Evolutionary conservation across 2,329 filamentous ascomycete species (phyloP), one percentile per base, ranked within the genome.

Genomic region (Tolypocladium tundrense): DNA sequence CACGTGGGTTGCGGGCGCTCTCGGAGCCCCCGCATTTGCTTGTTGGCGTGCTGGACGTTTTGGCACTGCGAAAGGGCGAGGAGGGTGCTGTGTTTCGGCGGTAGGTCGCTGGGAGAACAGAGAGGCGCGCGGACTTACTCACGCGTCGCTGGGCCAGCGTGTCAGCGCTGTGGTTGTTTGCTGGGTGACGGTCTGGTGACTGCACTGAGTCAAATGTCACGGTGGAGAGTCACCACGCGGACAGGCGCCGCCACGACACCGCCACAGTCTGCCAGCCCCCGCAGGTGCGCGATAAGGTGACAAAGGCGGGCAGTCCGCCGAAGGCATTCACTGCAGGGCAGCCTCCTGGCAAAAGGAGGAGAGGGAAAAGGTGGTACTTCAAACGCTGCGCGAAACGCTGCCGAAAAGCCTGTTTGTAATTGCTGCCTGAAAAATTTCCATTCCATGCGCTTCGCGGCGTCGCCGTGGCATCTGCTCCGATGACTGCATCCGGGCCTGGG

Each of bases 1-100:
- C 14, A 16, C 31, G 50, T 31, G 50, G 16, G 27, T 53, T 21
- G 4, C 27, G 61, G 60, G 50, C 56, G 42, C 59, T 58, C 58
- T 66, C 64, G 62, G 63, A 58, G 56, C 62, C 60, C 60, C 63
- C 60, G 58, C 60, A 56, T 53, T 50, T 35, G 51, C 56, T 31
- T 13, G 37, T 6, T 33, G 35, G 39, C 21, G 11, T 21, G 7
- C 7, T 53, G 11, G 33, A 37, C 19, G n/a, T 27, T 27, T 27
- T 35, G 51, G 21, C n/a, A 27, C 11, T 19, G 16, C 24, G 53
- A 33, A 33, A 33, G 31, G 8, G 31, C 31, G 8, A 35, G 14
- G 27, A 48, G 24, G 24, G 21, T 16, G 14, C 21, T 9, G 6
- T 24, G 24, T 24, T 27, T 31, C 43, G 21, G 43, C 43, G 27